phyloP scores from a whole-genome alignment of 2,329 filamentous ascomycete species.

The Parafenestella ontariensis region DNA sequence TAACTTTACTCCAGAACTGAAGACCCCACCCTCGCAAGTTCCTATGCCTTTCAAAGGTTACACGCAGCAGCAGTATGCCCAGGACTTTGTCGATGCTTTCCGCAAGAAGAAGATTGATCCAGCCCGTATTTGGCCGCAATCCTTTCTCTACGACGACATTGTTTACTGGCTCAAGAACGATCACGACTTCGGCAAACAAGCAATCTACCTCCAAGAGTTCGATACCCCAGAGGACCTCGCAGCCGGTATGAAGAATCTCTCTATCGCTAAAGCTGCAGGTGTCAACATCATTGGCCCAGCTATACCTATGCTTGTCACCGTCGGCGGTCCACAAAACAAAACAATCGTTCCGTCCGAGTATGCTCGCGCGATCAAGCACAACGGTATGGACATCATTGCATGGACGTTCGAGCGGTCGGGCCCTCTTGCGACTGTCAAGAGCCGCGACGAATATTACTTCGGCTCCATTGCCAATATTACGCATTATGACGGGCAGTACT shows the following conservation, averaged over 20 bases:
- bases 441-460: slow-evolving; percentile 41
- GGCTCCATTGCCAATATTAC: slow-evolving; percentile 60
- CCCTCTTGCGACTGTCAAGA: slow-evolving; percentile 58
- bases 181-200: slow-evolving; percentile 65
- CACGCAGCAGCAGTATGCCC: slow-evolving; percentile 68
- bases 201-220: slow-evolving; percentile 67
- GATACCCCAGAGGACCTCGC: slow-evolving; percentile 58
- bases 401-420: slow-evolving; percentile 72
- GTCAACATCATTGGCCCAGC: slow-evolving; percentile 68
- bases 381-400: slow-evolving; percentile 68
- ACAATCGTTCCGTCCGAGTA: slow-evolving; percentile 67
- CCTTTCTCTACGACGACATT: slow-evolving; percentile 67
- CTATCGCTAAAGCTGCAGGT: slow-evolving; percentile 61
- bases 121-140: slow-evolving; percentile 60
- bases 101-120: slow-evolving; percentile 44
- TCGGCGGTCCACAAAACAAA: slow-evolving; percentile 54
- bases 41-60: slow-evolving; percentile 71
- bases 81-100: slow-evolving; percentile 61
- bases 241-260: slow-evolving; percentile 61
- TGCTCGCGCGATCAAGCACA: slow-evolving; percentile 64
- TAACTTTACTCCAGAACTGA: slow-evolving; percentile 71
- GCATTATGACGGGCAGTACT: slow-evolving; percentile 69
- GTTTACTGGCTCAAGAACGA: slow-evolving; percentile 70
- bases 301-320: slow-evolving; percentile 63
- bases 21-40: slow-evolving; percentile 63